Percentiles rank a stretch among this genome's conserved stretches.
Conservation (phyloP, 1,284 basidiomycete genomes). For the Naganishia liquefaciens region DNA sequence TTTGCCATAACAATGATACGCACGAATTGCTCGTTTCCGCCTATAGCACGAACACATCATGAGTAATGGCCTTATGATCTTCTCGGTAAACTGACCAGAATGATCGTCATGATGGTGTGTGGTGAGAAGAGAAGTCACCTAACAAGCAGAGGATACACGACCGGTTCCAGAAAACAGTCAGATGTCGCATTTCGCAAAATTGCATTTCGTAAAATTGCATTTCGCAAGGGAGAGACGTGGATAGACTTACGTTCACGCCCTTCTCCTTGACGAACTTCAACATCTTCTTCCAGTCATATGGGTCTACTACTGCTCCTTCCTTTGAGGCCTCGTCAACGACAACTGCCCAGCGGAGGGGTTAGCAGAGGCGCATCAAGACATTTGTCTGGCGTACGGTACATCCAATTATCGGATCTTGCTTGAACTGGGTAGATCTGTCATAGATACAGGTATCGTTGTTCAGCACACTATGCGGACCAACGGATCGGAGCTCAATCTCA, state of each 20-base stretch:
- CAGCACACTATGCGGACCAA: neutral
- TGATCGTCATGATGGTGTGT: constrained; percentile 92
- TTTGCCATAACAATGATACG: neutral
- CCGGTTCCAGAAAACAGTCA: no score
- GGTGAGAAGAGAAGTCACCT: constrained; percentile 72
- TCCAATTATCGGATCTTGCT: constrained; percentile 81
- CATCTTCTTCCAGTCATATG: constrained; percentile 79
- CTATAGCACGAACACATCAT: neutral
- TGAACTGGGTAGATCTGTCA: constrained; percentile 68
- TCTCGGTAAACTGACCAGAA: constrained; percentile 65
- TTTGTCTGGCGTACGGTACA: constrained; percentile 60
- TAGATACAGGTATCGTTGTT: neutral
- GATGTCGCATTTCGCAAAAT: no score
- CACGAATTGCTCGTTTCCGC: constrained; percentile 62
- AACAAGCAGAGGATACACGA: constrained; percentile 7
- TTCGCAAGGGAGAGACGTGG: no score
- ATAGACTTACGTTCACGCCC: constrained; percentile 60
- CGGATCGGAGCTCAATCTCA: neutral
- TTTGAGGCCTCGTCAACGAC: constrained; percentile 71
- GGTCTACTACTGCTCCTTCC: constrained; percentile 65
- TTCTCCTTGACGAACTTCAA: constrained; percentile 65
- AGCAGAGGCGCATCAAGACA: neutral
- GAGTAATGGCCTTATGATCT: neutral
- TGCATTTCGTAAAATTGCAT: neutral
- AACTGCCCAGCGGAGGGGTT: constrained; percentile 45